Percentiles rank a stretch among this genome's conserved stretches.
These are phyloP conservation scores for Cucurbita moschata DNA, from an alignment of 306 rosid species.

Conservation along the genomic window DNA sequence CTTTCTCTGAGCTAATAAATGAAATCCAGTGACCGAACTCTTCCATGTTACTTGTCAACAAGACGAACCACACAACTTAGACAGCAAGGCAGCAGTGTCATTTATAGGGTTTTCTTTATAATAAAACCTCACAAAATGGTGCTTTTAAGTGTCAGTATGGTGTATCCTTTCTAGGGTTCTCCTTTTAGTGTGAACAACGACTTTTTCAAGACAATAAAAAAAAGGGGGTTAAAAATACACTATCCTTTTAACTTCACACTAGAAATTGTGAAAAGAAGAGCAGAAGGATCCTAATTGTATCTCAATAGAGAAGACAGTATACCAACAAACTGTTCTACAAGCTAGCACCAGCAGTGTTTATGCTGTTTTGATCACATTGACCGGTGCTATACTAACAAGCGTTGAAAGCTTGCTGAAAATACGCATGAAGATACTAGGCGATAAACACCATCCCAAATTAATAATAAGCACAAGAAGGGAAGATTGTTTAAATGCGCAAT, in stretches of 20 bases:
- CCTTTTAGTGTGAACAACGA: neutral
- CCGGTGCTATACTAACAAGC: neutral
- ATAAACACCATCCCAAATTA: neutral
- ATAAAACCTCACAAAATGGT: neutral
- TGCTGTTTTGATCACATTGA: neutral
- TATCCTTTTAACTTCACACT: neutral
- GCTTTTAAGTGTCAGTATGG: neutral
- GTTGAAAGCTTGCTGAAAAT: neutral
- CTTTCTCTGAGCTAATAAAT: neutral
- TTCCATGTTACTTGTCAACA: too few species aligned
- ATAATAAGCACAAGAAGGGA: neutral
- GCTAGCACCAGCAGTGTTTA: neutral
- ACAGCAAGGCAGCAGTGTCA: neutral
- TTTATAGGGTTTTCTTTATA: neutral
- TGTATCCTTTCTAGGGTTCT: neutral
- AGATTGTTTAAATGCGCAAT: neutral
- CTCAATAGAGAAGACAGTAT: neutral
- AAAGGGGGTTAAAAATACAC: neutral
- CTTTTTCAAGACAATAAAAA: neutral
- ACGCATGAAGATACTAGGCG: neutral
- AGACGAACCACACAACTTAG: too few species aligned
- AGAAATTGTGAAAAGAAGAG: neutral
- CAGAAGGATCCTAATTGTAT: neutral
- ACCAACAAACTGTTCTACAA: neutral
- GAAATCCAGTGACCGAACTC: neutral